Evolutionary conservation across 805 yeast species (phyloP).

Genomic region (Schwanniomyces sp.): DNA sequence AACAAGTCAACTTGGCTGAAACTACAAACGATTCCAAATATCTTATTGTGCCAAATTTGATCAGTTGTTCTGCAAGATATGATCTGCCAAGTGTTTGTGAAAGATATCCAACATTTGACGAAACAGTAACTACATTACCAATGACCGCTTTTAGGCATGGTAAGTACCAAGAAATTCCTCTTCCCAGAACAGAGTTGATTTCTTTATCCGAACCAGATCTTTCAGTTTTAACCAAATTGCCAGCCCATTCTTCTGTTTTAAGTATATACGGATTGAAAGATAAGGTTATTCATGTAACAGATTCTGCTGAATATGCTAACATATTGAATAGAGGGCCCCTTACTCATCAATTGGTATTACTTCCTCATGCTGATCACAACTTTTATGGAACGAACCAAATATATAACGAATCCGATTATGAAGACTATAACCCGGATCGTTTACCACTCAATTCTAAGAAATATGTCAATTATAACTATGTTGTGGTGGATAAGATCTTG

Average conservation of each 20-base stretch:
- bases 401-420: conserved; percentile 30
- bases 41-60: conserved; percentile 57
- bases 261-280: conserved; percentile 75
- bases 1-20: conserved; percentile 37
- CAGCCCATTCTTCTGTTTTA: conserved; percentile 52
- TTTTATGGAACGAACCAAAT: conserved; percentile 55
- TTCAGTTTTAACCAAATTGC: conserved; percentile 36
- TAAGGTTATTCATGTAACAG: conserved; percentile 61
- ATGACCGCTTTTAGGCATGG: conserved; percentile 48
- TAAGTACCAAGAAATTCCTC: conserved; percentile 35
- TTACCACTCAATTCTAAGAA: conserved; percentile 47
- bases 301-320: conserved; percentile 59
- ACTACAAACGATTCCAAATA: conserved; percentile 27
- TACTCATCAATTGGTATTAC: conserved; percentile 50
- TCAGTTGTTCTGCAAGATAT: conserved; percentile 76
- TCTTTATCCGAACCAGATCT: conserved; percentile 53
- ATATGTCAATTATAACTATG: conserved; percentile 55
- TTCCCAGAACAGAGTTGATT: conserved; percentile 51
- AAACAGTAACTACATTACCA: conserved; percentile 16
- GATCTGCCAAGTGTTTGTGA: conserved; percentile 47
- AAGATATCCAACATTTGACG: conserved; percentile 28
- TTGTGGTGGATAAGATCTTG: conserved; percentile 49
- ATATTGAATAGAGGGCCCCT: conserved; percentile 51
- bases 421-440: conserved; percentile 32
- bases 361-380: conserved; percentile 79